Conservation (phyloP, 768 basidiomycete species). For the Clavaria fumosa region DNA sequence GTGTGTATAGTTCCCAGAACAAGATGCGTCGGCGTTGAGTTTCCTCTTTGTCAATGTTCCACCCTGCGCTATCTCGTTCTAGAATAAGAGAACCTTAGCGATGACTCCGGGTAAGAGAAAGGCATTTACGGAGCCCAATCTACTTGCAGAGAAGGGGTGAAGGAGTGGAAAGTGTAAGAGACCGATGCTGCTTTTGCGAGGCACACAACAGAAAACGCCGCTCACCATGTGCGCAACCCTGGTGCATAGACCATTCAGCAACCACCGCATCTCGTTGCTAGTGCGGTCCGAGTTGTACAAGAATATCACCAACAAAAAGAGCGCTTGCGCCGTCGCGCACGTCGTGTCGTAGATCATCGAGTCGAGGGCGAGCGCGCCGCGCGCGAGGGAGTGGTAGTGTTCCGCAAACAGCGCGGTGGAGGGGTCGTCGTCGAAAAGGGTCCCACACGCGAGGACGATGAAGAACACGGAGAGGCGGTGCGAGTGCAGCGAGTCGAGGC, state of each 20-base stretch:
- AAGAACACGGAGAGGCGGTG: constrained; percentile 39
- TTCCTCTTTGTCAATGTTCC: constrained; percentile 31
- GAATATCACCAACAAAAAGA: constrained; percentile 29
- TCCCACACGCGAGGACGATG: constrained; percentile 32
- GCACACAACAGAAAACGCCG: no score
- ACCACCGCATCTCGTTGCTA: constrained; percentile 32
- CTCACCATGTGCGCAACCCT: constrained; percentile 31
- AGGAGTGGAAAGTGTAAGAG: no score
- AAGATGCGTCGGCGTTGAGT: constrained; percentile 29
- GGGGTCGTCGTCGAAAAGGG: constrained; percentile 26
- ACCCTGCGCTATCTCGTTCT: constrained; percentile 36
- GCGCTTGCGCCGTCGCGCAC: constrained; percentile 30
- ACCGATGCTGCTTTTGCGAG: no score
- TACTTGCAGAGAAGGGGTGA: no score
- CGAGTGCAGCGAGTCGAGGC: constrained; percentile 24
- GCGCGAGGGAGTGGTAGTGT: constrained; percentile 31
- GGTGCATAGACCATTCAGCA: constrained; percentile 29
- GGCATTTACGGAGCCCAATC: constrained; percentile 36
- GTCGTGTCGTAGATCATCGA: constrained; percentile 30
- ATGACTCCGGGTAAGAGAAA: no score
- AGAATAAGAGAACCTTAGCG: no score
- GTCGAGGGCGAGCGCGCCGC: constrained; percentile 32
- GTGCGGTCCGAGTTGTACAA: constrained; percentile 27
- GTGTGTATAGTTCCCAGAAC: constrained; percentile 39
- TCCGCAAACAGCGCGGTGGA: constrained; percentile 20